Percentiles rank a stretch among this genome's conserved stretches.
Conservation (phyloP, 495 filamentous ascomycete genomes). For the Daldinia bambusicola region DNA sequence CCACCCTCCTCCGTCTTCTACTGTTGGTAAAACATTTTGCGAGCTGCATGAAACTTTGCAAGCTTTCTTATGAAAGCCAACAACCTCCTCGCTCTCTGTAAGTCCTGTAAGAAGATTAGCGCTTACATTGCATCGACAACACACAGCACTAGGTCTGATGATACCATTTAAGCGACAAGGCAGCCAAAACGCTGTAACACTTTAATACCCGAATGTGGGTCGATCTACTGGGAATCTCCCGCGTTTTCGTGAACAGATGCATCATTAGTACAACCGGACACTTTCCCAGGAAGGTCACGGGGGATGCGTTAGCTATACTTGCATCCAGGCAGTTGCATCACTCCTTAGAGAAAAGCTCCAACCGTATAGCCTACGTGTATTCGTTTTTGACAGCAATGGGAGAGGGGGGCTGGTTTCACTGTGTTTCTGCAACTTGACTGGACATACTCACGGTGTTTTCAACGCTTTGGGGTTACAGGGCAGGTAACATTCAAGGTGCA, state of each 20-base stretch:
- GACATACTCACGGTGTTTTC: constrained; percentile 2
- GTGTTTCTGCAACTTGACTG: constrained; percentile 18
- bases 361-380: constrained; percentile 14
- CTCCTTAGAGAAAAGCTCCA: constrained; percentile 18
- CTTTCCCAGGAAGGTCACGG: constrained; percentile 25
- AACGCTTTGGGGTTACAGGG: constrained; percentile 10
- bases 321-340: constrained; percentile 20
- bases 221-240: constrained; percentile 38
- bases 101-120: constrained; percentile 34
- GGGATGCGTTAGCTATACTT: constrained; percentile 26
- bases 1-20: not conserved
- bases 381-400: constrained; percentile 11
- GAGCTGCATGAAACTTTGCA: constrained; percentile 11
- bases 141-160: constrained; percentile 38
- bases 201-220: constrained; percentile 21
- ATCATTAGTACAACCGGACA: constrained; percentile 31
- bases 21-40: constrained; percentile 15
- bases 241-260: constrained; percentile 28
- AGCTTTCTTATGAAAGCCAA: constrained; percentile 21
- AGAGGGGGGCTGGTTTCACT: not conserved
- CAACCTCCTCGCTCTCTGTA: constrained; percentile 27
- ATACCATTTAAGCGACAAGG: constrained; percentile 32
- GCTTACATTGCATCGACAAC: constrained; percentile 44
- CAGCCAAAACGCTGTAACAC: constrained; percentile 25
- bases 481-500: constrained; percentile 31